phyloP scores from a whole-genome alignment of 768 basidiomycete genomes.

The Podaxis sp. region DNA sequence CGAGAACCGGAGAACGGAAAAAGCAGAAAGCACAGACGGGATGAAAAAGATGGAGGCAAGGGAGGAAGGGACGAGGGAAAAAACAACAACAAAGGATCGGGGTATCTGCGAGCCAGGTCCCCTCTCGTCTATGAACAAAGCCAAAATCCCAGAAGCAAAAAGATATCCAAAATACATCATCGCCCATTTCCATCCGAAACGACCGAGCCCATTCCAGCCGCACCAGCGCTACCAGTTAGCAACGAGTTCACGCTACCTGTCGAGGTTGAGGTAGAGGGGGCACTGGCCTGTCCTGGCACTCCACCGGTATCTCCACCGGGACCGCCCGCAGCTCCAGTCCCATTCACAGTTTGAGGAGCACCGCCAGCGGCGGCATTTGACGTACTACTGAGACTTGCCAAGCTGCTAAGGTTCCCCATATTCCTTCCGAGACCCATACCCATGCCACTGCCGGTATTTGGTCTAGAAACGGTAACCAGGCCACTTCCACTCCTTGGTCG shows the following conservation, averaged over 20 bases:
- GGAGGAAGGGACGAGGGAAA: not conserved
- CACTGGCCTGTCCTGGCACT: not conserved
- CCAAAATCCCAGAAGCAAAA: not conserved
- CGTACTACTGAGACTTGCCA: not conserved
- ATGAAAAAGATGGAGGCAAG: not conserved
- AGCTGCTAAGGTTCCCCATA: slow-evolving; percentile 9
- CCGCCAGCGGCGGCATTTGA: not conserved
- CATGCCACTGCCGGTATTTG: slow-evolving; percentile 7
- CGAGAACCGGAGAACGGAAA: not conserved
- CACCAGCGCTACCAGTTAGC: not conserved
- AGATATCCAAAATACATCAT: not conserved
- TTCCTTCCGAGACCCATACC: slow-evolving; percentile 18
- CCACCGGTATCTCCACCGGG: not conserved
- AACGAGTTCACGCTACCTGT: not conserved
- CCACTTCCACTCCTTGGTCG: slow-evolving; percentile 55
- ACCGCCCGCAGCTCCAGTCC: not conserved
- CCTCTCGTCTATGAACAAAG: slow-evolving; percentile 9
- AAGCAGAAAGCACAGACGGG: not conserved
- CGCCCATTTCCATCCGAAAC: slow-evolving; percentile 12
- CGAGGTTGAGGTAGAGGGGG: not conserved
- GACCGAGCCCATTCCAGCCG: not conserved
- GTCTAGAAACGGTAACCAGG: slow-evolving; percentile 25
- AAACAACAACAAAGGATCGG: not conserved
- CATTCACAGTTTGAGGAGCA: not conserved
- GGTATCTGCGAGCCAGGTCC: not conserved